phyloP scores from a whole-genome alignment of 305 asterid genomes.

The Fraxinus latifolia region DNA sequence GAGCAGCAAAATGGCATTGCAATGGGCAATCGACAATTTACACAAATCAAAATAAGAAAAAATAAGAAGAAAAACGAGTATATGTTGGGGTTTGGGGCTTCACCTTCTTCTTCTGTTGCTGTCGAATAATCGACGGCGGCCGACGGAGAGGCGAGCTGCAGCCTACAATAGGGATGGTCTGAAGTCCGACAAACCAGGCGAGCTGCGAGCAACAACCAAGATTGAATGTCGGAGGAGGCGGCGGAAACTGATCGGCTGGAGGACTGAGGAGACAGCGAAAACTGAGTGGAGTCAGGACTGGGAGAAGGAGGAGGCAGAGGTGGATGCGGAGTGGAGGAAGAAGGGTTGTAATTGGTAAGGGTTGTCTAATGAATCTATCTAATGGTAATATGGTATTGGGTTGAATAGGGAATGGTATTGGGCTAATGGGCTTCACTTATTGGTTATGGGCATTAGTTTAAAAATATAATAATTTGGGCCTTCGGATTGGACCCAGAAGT shows the following conservation, averaged over 20 bases:
- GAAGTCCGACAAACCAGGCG: neutral
- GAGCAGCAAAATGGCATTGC: conserved; percentile 77
- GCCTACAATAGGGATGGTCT: neutral
- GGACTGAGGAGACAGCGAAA: neutral
- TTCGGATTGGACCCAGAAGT: neutral
- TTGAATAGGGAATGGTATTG: neutral
- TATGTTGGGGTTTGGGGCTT: too few species aligned
- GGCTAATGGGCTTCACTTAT: neutral
- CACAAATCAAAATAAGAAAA: neutral
- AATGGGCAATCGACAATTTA: conserved; percentile 79
- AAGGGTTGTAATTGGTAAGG: neutral
- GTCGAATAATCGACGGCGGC: neutral
- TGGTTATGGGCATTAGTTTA: neutral
- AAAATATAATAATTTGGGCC: neutral
- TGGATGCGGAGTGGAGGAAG: neutral
- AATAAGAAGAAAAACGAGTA: neutral
- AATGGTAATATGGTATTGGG: neutral
- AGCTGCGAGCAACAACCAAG: neutral
- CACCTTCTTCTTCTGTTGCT: neutral
- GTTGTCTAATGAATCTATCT: neutral
- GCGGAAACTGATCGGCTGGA: neutral
- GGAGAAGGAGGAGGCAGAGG: neutral
- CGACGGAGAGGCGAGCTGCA: neutral
- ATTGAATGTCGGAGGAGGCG: neutral
- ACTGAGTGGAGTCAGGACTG: neutral